Evolutionary conservation across 2,329 filamentous ascomycete species (phyloP), one percentile per base, ranked within the genome.

Genomic region (Claviceps humidiphila): DNA sequence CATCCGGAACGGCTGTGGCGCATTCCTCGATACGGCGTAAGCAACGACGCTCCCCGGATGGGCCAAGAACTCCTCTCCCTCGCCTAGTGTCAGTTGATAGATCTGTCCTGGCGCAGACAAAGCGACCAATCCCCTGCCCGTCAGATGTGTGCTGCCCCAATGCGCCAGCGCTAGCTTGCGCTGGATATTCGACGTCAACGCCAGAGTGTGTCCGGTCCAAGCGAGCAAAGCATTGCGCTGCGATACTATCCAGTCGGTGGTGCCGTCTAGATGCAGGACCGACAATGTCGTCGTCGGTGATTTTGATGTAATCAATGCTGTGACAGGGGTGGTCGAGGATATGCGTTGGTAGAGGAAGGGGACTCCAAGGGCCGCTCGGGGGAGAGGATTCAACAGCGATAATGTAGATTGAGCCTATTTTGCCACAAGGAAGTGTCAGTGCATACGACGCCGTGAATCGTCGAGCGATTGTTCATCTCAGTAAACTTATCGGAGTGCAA

Each of bases 281-380:
- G 87, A 83, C 60, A 98, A 90, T 5, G 89, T 90, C 1, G 90
- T 93, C 50, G 85, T 82, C 4, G 88, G 82, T 5, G 89, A 89
- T 66, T 89, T 93, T 24, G 91, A 89, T 34, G 87, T 87, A 60
- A 98, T 85, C 57, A 98, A 74, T 37, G 89, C 89, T 44, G 87
- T 95, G 58, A 96, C 79, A 1, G 93, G 90, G 47, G 83, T 87
- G 0, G 90, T 89, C 1, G 91, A 91, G 38, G 89, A 85, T 58
- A 97, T 81, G 70, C 86, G 75, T 71, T 97, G 91, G 71, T 97
- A 97, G 55, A 98, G 77, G 69, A 98, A 98, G 1, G 93, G 93
- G 49, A 97, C 85, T 58, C 90, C 89, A 30, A 95, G 78, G 47
- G 83, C 69, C 24, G 85, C 85, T 66, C 93, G 82, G 54, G 83